phyloP scores from a whole-genome alignment of 208 protist species.

The Trypanosomatidae sp. region DNA sequence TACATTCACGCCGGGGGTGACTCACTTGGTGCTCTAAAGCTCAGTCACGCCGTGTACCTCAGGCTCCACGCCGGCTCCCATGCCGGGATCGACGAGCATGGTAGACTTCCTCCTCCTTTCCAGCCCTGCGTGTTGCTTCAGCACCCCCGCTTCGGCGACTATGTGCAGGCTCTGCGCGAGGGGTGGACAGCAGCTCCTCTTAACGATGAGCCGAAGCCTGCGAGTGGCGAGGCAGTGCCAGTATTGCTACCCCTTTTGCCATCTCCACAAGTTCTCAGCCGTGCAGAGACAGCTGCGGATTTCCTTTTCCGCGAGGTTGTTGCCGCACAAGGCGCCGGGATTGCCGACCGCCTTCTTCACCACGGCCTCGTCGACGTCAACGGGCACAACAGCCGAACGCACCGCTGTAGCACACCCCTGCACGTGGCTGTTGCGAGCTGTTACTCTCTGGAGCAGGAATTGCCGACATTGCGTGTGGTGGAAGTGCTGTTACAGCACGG shows the following conservation, averaged over 20 bases:
- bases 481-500: slow-evolving; percentile 33
- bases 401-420: slow-evolving; percentile 47
- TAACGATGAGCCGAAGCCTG: neutral
- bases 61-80: slow-evolving; percentile 32
- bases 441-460: neutral
- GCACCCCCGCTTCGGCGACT: slow-evolving; percentile 39
- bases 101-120: slow-evolving; percentile 43
- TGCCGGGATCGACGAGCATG: slow-evolving; percentile 45
- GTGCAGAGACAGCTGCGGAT: neutral
- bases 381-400: slow-evolving; percentile 35
- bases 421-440: slow-evolving; percentile 41
- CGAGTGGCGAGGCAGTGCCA: neutral
- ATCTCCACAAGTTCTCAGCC: neutral
- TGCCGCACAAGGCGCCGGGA: slow-evolving; percentile 12
- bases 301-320: slow-evolving; percentile 34
- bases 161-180: slow-evolving; percentile 30
- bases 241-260: neutral
- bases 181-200: neutral
- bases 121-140: slow-evolving; percentile 48
- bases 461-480: slow-evolving; percentile 19
- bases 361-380: slow-evolving; percentile 36
- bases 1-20: slow-evolving; percentile 59
- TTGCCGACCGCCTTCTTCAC: slow-evolving; percentile 33
- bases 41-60: slow-evolving; percentile 48
- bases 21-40: slow-evolving; percentile 63